Percentiles rank a stretch among this genome's conserved stretches.
These are phyloP conservation scores for Mortierella hygrophila DNA, from an alignment of 192 early-diverging fungal genomes.

Conservation along the genomic window DNA sequence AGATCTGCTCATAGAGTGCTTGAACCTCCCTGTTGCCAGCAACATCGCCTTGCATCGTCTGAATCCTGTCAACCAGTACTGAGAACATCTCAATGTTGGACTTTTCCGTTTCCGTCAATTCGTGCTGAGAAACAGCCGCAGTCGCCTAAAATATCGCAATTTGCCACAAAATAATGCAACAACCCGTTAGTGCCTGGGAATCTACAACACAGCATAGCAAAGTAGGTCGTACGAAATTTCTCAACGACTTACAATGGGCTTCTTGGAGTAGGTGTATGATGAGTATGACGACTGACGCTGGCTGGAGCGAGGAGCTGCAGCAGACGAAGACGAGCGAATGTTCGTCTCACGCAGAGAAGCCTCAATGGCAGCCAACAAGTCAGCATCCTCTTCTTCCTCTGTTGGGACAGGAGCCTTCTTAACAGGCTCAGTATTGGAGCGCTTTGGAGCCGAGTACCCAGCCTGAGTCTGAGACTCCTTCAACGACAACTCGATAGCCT, in stretches of 20 bases:
- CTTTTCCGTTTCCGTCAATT: slow-evolving; percentile 83
- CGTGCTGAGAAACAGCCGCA: slow-evolving; percentile 59
- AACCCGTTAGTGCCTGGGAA: neutral
- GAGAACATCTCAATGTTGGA: slow-evolving; percentile 95
- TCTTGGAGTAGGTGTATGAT: slow-evolving; percentile 46
- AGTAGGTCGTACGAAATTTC: neutral
- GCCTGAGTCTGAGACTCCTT: slow-evolving; percentile 77
- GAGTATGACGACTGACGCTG: slow-evolving; percentile 42
- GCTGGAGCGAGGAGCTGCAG: slow-evolving; percentile 25
- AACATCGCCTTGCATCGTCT: slow-evolving; percentile 82
- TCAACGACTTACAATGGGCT: slow-evolving; percentile 31
- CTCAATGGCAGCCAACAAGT: slow-evolving; percentile 82
- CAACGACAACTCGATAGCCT: slow-evolving; percentile 93
- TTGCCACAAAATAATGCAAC: neutral
- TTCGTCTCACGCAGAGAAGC: slow-evolving; percentile 79
- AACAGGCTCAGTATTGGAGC: slow-evolving; percentile 17
- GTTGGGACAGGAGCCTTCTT: slow-evolving; percentile 30
- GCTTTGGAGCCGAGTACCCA: slow-evolving; percentile 57
- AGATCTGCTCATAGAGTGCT: slow-evolving; percentile 88
- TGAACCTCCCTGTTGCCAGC: slow-evolving; percentile 83
- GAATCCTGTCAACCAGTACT: slow-evolving; percentile 85
- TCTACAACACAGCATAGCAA: neutral
- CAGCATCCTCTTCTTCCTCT: slow-evolving; percentile 76
- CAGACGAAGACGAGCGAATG: slow-evolving; percentile 43
- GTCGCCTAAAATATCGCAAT: slow-evolving; percentile 36